A percentile compares a stretch with the other conserved stretches of the same genome.
Evolutionary conservation across 2,329 filamentous ascomycete genomes (phyloP).

Genomic region (Teratosphaeria destructans): DNA sequence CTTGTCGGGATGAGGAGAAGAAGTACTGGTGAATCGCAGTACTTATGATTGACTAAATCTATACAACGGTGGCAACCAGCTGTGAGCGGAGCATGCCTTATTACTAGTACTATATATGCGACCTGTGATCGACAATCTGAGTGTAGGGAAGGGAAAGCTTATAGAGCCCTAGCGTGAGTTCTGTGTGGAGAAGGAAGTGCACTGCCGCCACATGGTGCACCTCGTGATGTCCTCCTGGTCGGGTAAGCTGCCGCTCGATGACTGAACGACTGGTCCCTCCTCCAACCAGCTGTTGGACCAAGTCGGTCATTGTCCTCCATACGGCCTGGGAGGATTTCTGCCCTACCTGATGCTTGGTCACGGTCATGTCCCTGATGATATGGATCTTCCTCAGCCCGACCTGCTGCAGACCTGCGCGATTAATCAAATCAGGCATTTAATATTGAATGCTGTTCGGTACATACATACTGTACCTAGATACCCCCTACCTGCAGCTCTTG

Average conservation of each 20-base stretch:
- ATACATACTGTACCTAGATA: too few relatives aligned
- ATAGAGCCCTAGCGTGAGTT: neutral
- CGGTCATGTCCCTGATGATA: too few relatives aligned
- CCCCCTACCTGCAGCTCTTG: too few relatives aligned
- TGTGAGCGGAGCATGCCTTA: too few relatives aligned
- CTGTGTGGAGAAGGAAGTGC: neutral
- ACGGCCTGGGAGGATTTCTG: neutral
- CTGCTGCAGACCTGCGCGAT: too few relatives aligned
- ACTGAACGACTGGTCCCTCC: neutral
- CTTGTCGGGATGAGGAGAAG: neutral
- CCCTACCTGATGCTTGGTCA: neutral
- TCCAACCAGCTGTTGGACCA: neutral
- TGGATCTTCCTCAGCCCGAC: too few relatives aligned
- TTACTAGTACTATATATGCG: too few relatives aligned
- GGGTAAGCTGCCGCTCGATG: neutral
- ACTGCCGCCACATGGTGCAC: neutral
- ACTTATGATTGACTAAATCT: neutral
- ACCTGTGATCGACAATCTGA: too few relatives aligned
- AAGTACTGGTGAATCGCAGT: neutral
- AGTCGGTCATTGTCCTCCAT: neutral
- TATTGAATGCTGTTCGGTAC: too few relatives aligned
- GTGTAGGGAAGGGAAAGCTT: neutral
- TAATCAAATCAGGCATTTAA: too few relatives aligned
- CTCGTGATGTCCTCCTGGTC: neutral
- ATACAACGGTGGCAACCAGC: neutral